Percentiles rank a stretch among this genome's conserved stretches.
phyloP scores from a whole-genome alignment of 2,329 filamentous ascomycete species.

The Colletotrichum musicola region DNA sequence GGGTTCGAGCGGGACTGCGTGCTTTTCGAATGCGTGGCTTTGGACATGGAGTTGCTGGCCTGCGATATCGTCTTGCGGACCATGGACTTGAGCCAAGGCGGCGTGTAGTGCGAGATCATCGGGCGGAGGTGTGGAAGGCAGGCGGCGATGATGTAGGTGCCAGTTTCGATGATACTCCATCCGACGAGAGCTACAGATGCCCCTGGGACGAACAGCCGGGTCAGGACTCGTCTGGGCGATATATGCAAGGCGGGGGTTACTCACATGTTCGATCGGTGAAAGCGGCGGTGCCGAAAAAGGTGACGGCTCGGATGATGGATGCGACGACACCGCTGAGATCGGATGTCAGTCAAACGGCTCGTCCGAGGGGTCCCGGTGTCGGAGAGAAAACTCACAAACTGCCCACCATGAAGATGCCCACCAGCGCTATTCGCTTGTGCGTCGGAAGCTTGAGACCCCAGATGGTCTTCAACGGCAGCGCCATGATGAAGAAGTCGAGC shows the following conservation, averaged over 20 bases:
- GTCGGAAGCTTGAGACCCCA: slow-evolving; percentile 45
- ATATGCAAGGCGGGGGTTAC: background rate
- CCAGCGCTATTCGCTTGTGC: slow-evolving; percentile 43
- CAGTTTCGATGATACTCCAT: slow-evolving; percentile 36
- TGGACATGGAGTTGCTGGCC: slow-evolving; percentile 30
- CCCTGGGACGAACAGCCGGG: slow-evolving; percentile 13
- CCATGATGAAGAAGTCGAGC: slow-evolving; percentile 45
- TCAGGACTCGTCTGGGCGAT: too few relatives aligned
- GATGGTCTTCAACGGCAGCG: slow-evolving; percentile 44
- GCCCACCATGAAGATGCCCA: slow-evolving; percentile 44
- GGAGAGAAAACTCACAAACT: slow-evolving; percentile 42
- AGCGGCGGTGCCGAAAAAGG: slow-evolving; percentile 29
- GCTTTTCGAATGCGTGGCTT: slow-evolving; percentile 2
- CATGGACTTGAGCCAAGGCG: slow-evolving; percentile 33
- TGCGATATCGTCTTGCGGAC: slow-evolving; percentile 33
- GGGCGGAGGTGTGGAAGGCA: slow-evolving; percentile 43
- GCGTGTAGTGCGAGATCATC: slow-evolving; percentile 38
- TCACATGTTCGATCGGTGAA: slow-evolving; percentile 35
- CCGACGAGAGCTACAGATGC: slow-evolving; percentile 35
- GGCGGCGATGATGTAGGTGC: slow-evolving; percentile 43
- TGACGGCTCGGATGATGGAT: slow-evolving; percentile 31
- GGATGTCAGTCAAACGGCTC: background rate
- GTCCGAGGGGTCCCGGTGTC: too few relatives aligned
- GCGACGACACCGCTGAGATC: slow-evolving; percentile 28
- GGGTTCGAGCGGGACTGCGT: background rate